A percentile compares a stretch with the other conserved stretches of the same genome.
Evolutionary conservation across 208 protist genomes (phyloP).

Genomic region (Leishmania guyanensis): DNA sequence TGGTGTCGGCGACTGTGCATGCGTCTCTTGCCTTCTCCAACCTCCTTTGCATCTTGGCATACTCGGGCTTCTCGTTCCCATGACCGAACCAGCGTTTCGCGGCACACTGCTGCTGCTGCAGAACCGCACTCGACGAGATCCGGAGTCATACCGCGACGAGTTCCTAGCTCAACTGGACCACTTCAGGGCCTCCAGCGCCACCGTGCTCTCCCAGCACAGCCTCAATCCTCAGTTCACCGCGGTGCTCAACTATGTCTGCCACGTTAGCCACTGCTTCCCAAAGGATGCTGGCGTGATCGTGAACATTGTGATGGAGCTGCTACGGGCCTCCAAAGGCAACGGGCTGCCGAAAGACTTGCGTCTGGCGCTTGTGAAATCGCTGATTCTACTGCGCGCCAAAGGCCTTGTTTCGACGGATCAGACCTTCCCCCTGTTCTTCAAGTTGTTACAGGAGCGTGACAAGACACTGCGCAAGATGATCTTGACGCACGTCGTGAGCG

Average conservation of each 20-base stretch:
- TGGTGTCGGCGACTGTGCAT: background rate
- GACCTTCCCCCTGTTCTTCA: constrained; percentile 96
- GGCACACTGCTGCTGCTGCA: constrained; percentile 95
- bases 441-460: constrained; percentile 95
- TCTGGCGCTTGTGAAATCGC: constrained; percentile 85
- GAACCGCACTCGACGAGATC: constrained; percentile 95
- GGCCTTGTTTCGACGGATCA: constrained; percentile 84
- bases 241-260: constrained; percentile 81
- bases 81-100: constrained; percentile 80
- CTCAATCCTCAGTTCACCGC: constrained; percentile 89
- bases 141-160: constrained; percentile 95
- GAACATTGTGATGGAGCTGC: constrained; percentile 89
- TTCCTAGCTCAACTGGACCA: constrained; percentile 95
- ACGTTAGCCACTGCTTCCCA: constrained; percentile 93
- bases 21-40: background rate
- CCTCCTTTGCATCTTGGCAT: background rate
- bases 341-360: constrained; percentile 85
- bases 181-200: constrained; percentile 90
- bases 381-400: constrained; percentile 95
- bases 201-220: constrained; percentile 85
- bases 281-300: constrained; percentile 74
- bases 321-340: constrained; percentile 74
- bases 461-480: constrained; percentile 91
- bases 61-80: constrained; percentile 8
- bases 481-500: constrained; percentile 94